phyloP scores from a whole-genome alignment of 352 stramenopile genomes.

The Pythium sukuiense region DNA sequence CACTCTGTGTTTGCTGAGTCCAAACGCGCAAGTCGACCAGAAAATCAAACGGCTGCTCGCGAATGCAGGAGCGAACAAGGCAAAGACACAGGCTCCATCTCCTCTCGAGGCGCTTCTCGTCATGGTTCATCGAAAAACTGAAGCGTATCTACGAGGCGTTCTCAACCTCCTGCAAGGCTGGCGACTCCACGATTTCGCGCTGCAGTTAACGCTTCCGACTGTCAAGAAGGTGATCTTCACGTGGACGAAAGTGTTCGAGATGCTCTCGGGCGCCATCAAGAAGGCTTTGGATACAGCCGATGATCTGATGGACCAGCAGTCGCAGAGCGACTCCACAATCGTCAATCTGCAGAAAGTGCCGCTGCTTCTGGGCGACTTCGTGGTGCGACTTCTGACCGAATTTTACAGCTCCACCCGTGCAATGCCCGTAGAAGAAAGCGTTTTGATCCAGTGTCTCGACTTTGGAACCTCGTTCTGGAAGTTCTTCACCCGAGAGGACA shows the following conservation, averaged over 20 bases:
- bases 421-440: constrained; percentile 39
- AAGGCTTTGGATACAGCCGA: constrained; percentile 25
- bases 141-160: constrained; percentile 71
- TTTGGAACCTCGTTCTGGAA: constrained; percentile 75
- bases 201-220: constrained; percentile 51
- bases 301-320: constrained; percentile 27
- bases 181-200: constrained; percentile 59
- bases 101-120: constrained; percentile 66
- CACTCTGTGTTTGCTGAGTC: constrained; percentile 69
- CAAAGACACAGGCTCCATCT: constrained; percentile 43
- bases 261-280: constrained; percentile 40
- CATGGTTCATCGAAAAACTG: constrained; percentile 64
- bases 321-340: constrained; percentile 23
- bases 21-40: constrained; percentile 52
- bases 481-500: constrained; percentile 60
- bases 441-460: constrained; percentile 65
- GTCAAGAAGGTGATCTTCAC: constrained; percentile 76
- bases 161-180: constrained; percentile 70
- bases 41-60: constrained; percentile 73
- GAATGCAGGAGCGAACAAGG: constrained; percentile 53
- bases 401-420: constrained; percentile 40
- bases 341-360: constrained; percentile 66
- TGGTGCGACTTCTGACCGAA: constrained; percentile 48
- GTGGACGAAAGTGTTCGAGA: constrained; percentile 72
- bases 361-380: constrained; percentile 71